phyloP scores from a whole-genome alignment of 1,284 basidiomycete genomes.

The Ganoderma lingzhi region DNA sequence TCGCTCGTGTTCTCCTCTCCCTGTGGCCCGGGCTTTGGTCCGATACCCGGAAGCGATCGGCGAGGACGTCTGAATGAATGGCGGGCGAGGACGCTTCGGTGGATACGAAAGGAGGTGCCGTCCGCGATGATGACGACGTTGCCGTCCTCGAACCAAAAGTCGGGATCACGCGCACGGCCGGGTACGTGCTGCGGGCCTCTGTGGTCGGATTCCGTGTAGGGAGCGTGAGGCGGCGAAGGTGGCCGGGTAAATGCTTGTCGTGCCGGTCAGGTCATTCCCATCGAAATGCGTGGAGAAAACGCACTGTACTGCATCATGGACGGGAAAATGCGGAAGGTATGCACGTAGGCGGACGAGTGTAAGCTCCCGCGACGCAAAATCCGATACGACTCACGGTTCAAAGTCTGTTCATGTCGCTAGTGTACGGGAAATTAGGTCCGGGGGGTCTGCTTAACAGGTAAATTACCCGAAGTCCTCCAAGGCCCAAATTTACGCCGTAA shows the following conservation, averaged over 20 bases:
- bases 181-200: background rate
- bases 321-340: too few relatives aligned
- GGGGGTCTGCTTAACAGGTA: too few relatives aligned
- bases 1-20: background rate
- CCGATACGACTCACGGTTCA: background rate
- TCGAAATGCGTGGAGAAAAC: background rate
- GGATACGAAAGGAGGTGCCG: conserved; percentile 5
- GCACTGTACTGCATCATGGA: background rate
- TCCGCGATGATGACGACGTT: conserved; percentile 12
- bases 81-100: conserved; percentile 7
- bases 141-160: conserved; percentile 17
- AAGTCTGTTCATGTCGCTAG: background rate
- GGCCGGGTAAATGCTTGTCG: background rate
- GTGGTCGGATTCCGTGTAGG: background rate
- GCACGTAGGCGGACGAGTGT: too few relatives aligned
- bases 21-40: background rate
- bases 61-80: conserved; percentile 8
- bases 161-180: background rate
- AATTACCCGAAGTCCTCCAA: too few relatives aligned
- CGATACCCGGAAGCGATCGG: background rate
- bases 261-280: background rate
- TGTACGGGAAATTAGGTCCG: too few relatives aligned
- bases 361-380: background rate
- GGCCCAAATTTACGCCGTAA: too few relatives aligned
- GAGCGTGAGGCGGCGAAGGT: background rate